Conservation (phyloP, 768 basidiomycete species). For the Termitomyces eurrhizus region DNA sequence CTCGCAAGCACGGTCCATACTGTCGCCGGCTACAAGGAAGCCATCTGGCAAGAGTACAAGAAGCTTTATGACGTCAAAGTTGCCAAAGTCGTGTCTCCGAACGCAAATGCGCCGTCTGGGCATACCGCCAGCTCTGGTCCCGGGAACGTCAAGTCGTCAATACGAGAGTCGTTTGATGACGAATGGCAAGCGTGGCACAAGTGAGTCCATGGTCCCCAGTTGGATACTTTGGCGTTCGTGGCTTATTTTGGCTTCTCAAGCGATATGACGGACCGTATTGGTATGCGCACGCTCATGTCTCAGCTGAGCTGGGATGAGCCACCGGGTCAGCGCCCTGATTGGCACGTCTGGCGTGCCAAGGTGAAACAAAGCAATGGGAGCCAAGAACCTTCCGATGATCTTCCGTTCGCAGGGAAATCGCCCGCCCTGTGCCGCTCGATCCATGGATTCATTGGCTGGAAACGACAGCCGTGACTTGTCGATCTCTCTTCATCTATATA, state of each 20-base stretch:
- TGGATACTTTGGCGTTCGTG: not conserved
- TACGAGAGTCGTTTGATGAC: conserved; percentile 58
- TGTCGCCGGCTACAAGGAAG: conserved; percentile 62
- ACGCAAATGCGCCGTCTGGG: not conserved
- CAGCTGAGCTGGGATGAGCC: conserved; percentile 52
- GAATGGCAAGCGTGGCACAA: conserved; percentile 70
- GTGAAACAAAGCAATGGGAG: conserved; percentile 16
- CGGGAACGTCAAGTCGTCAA: conserved; percentile 16
- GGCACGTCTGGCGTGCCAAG: conserved; percentile 49
- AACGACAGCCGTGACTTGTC: conserved; percentile 20
- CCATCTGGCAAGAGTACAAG: conserved; percentile 63
- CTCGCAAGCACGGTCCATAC: conserved; percentile 55
- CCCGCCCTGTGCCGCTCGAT: conserved; percentile 41
- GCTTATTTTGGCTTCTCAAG: conserved; percentile 29
- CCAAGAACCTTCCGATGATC: not conserved
- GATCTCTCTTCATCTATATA: not conserved
- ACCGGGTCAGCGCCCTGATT: conserved; percentile 43
- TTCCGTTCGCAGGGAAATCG: not conserved
- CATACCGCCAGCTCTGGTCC: conserved; percentile 5
- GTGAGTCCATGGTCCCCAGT: conserved; percentile 34
- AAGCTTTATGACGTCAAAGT: conserved; percentile 33
- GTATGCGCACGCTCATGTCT: conserved; percentile 48
- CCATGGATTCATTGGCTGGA: conserved; percentile 54
- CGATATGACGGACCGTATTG: conserved; percentile 73
- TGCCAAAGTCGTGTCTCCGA: conserved; percentile 10